Conservation (phyloP, 1,284 basidiomycete genomes). For the Cutaneotrichosporon sp. region DNA sequence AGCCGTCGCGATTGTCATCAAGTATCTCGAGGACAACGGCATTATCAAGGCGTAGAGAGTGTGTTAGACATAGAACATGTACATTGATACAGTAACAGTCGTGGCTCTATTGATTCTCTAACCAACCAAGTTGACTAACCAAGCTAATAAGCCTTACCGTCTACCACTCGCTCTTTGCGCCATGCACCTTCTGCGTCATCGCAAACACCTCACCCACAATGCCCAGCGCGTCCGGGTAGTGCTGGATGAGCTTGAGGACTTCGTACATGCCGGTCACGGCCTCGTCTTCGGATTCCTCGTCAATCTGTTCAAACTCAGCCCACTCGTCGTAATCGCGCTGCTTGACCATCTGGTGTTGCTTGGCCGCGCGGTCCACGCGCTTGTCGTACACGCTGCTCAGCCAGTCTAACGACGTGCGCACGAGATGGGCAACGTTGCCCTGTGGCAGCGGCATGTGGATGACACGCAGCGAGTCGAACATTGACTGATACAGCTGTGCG, state of each 20-base stretch:
- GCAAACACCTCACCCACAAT: conserved; percentile 17
- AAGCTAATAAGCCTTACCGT: neutral
- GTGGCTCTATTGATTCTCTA: neutral
- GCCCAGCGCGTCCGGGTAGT: conserved; percentile 16
- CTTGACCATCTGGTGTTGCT: conserved; percentile 5
- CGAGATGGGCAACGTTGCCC: conserved; percentile 20
- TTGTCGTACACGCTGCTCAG: conserved; percentile 18
- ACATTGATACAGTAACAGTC: conserved; percentile 12
- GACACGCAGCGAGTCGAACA: conserved; percentile 66
- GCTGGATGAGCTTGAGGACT: conserved; percentile 19
- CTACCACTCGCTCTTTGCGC: conserved; percentile 17
- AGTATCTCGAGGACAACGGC: conserved; percentile 69
- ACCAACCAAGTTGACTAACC: neutral
- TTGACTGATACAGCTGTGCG: conserved; percentile 59
- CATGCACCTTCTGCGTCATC: conserved; percentile 20
- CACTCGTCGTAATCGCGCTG: conserved; percentile 23
- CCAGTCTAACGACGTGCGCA: conserved; percentile 22
- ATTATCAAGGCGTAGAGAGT: conserved; percentile 37
- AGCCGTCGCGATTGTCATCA: conserved; percentile 75
- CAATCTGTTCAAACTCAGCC: conserved; percentile 24
- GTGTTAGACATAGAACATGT: conserved; percentile 10
- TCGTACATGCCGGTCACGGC: conserved; percentile 25
- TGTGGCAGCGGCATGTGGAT: conserved; percentile 53
- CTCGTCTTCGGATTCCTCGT: conserved; percentile 24
- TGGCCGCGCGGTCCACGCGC: conserved; percentile 18